Base-by-base conservation (phyloP, 179 eudicot species). In the Actinidia arguta region DNA sequence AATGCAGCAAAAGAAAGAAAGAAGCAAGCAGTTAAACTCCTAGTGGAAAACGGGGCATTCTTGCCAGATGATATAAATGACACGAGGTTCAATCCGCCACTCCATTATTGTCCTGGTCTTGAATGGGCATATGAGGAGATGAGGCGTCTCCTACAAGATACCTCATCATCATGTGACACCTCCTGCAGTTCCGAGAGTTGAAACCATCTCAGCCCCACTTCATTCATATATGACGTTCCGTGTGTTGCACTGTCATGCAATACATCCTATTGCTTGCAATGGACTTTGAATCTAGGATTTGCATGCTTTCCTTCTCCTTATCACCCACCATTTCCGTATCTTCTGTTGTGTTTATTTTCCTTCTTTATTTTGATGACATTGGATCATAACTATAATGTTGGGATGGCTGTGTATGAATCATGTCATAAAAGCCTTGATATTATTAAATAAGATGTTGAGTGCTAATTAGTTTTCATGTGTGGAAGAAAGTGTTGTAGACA, bases 51-150 rank as follows among this genome's bases (percentile, higher is more conserved):
- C 46, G 99, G 98, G 42, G 99, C 99, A 14, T 96, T 96, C 86
- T 85, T 96, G 91, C 97, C 99, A 5, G 91, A 91, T 83, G 93
- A 96, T 83, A 94, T 96, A 18, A 85, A 89, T 44, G 99, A 96
- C 77, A 82, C 88, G 79, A 91, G 98, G 83, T 96, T 96, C 82
- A 96, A 96, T 85, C 99, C 99, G 10, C 99, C 99, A 31, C 80
- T 94, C 66, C 99, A 96, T 82, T 96, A 96, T 80, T 96, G 99
- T 85, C 87, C 91, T 42, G 99, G 99, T 82, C 99, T 96, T 63
- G 99, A 96, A 83, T 94, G 98, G 98, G 99, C 99, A 75, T 96
- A 96, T 27, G 98, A 96, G 31, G 98, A 96, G 84, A 84, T 90
- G 89, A 92, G 88, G 81, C 98, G 96, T 50, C 78, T 94, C 16